Evolutionary conservation across 225 moss, liverwort and hornwort species (phyloP).

Genomic region (Pleurozium schreberi): DNA sequence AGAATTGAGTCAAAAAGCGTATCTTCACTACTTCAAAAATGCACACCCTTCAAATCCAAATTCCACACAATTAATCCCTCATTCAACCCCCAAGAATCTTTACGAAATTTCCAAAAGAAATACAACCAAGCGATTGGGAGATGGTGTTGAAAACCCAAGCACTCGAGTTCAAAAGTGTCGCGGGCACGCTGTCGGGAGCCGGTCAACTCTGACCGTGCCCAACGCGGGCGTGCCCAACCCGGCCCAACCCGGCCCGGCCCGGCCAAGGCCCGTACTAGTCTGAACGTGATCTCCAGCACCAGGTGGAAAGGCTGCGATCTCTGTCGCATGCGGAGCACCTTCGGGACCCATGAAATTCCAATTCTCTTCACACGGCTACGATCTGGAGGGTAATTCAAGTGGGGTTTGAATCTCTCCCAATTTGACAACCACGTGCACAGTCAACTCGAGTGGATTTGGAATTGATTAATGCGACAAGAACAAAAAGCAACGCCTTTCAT

Average conservation of each 20-base stretch:
- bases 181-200: background rate
- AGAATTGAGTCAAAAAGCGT: background rate
- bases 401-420: background rate
- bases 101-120: background rate
- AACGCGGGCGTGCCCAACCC: background rate
- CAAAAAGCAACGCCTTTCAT: background rate
- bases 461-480: no score
- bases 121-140: no score
- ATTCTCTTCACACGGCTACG: background rate
- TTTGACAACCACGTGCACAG: background rate
- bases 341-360: background rate
- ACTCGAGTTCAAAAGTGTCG: background rate
- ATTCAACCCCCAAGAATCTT: background rate
- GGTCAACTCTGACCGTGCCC: background rate
- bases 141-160: background rate
- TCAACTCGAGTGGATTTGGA: background rate
- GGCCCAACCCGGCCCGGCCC: background rate
- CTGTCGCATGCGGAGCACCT: background rate
- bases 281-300: background rate
- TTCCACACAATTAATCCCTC: background rate
- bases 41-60: background rate
- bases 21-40: background rate
- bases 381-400: background rate
- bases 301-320: background rate
- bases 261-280: background rate